A percentile compares a stretch with the other conserved stretches of the same genome.
These are phyloP conservation scores for Endoconidiophora polonica DNA, from an alignment of 2,329 filamentous ascomycete genomes.

Conservation along the genomic window DNA sequence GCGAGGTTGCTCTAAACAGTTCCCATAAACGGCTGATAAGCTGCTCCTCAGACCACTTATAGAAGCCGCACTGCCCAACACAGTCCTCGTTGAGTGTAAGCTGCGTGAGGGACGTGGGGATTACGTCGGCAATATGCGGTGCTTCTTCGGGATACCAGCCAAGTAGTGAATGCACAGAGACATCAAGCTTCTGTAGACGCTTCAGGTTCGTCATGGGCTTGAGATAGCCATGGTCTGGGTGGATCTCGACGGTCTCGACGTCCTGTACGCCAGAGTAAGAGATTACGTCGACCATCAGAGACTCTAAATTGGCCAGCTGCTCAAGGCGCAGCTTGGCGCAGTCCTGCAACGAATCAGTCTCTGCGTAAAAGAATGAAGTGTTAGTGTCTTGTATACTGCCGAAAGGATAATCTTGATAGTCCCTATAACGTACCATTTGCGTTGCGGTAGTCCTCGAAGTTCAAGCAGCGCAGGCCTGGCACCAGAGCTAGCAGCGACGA, in stretches of 20 bases:
- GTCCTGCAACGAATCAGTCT: conserved; percentile 1
- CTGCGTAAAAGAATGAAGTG: not conserved
- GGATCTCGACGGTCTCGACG: not conserved
- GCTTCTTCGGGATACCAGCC: conserved; percentile 10
- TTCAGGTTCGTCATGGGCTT: conserved; percentile 8
- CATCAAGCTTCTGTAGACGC: conserved; percentile 9
- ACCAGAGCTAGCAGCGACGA: conserved; percentile 6
- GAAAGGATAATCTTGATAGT: not conserved
- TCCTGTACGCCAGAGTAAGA: conserved; percentile 1
- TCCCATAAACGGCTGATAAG: conserved; percentile 6
- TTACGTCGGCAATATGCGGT: conserved; percentile 8
- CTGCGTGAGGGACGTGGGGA: conserved; percentile 8
- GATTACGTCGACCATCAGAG: conserved; percentile 6
- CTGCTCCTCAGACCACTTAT: conserved; percentile 8
- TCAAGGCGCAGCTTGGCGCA: conserved; percentile 9
- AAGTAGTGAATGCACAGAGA: conserved; percentile 7
- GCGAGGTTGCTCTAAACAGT: conserved; percentile 7
- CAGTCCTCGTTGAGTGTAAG: conserved; percentile 10
- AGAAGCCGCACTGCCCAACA: conserved; percentile 3
- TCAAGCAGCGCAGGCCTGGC: conserved; percentile 4
- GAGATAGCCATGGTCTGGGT: conserved; percentile 2
- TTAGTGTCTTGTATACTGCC: not conserved
- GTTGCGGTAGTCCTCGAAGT: conserved; percentile 9
- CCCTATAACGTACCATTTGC: conserved; percentile 3
- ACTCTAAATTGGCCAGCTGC: conserved; percentile 9